Evolutionary conservation across 1,139 yeast genomes (phyloP).

Genomic region (Scheffersomyces lignicola): DNA sequence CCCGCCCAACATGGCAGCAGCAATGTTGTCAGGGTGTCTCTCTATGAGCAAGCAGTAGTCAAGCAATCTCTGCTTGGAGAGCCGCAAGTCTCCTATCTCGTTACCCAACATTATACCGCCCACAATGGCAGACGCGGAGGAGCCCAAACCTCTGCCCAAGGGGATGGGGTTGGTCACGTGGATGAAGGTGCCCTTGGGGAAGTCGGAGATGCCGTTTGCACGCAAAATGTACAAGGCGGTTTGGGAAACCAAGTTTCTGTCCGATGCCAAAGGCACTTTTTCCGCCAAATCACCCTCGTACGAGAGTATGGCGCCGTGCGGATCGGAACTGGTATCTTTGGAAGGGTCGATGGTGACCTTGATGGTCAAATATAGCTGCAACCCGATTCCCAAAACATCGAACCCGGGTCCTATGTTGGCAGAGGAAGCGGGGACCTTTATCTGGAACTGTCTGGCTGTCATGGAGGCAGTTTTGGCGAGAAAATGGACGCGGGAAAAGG

Average conservation of each 20-base stretch:
- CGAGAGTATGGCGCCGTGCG: conserved; percentile 65
- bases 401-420: conserved; percentile 99
- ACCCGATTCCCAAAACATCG: conserved; percentile 91
- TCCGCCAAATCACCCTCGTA: conserved; percentile 79
- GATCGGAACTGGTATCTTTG: conserved; percentile 52
- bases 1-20: conserved; percentile 99
- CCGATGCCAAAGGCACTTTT: conserved; percentile 74
- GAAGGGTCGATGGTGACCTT: conserved; percentile 62
- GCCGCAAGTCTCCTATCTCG: conserved; percentile 71
- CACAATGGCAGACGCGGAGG: conserved; percentile 98
- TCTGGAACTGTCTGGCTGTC: conserved; percentile 30
- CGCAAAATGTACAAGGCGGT: conserved; percentile 90
- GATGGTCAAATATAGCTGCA: conserved; percentile 70
- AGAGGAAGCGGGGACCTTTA: conserved; percentile 92
- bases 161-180: conserved; percentile 90
- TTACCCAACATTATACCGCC: conserved; percentile 95
- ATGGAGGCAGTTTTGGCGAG: not conserved
- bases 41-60: conserved; percentile 97
- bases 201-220: conserved; percentile 69
- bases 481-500: too few species aligned
- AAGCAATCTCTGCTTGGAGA: conserved; percentile 77
- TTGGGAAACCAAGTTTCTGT: conserved; percentile 81
- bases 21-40: conserved; percentile 96
- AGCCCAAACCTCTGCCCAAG: conserved; percentile 93
- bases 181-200: conserved; percentile 83